phyloP scores from a whole-genome alignment of 1,284 basidiomycete species.

The Pisolithus thermaeus region DNA sequence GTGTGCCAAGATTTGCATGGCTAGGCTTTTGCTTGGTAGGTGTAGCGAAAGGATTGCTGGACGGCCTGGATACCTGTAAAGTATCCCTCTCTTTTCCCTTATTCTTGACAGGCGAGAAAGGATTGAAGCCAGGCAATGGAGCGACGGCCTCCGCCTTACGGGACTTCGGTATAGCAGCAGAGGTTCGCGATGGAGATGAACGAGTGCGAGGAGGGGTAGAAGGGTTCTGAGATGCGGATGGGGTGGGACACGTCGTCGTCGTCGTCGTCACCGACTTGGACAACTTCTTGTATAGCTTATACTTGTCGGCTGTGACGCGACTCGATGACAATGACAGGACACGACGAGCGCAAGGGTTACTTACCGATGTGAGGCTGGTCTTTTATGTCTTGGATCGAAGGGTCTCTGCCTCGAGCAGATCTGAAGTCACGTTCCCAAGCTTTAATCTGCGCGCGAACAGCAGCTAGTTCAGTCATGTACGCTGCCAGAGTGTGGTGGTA shows the following conservation, averaged over 20 bases:
- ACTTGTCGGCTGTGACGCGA: conserved; percentile 60
- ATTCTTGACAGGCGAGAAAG: conserved; percentile 71
- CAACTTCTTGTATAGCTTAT: conserved; percentile 77
- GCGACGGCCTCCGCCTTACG: conserved; percentile 45
- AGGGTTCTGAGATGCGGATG: conserved; percentile 12
- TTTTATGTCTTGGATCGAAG: conserved; percentile 77
- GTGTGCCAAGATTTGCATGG: too few relatives aligned
- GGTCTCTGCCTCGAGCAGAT: conserved; percentile 51
- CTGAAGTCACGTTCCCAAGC: conserved; percentile 78
- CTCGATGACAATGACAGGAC: conserved; percentile 8
- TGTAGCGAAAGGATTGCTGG: conserved; percentile 51
- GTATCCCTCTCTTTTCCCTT: conserved; percentile 32
- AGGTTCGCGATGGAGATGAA: conserved; percentile 29
- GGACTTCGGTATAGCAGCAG: conserved; percentile 37
- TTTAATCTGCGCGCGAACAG: conserved; percentile 73
- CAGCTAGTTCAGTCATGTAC: conserved; percentile 40
- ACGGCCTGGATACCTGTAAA: neutral
- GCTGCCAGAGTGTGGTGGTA: too few relatives aligned
- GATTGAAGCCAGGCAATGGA: conserved; percentile 56
- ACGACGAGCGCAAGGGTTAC: conserved; percentile 22
- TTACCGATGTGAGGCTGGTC: conserved; percentile 63
- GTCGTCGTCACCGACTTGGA: conserved; percentile 40
- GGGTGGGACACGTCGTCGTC: neutral
- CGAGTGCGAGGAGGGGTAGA: conserved; percentile 28
- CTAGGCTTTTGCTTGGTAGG: too few relatives aligned